phyloP scores from a whole-genome alignment of 805 yeast genomes.

The Scheffersomyces ergatensis region DNA sequence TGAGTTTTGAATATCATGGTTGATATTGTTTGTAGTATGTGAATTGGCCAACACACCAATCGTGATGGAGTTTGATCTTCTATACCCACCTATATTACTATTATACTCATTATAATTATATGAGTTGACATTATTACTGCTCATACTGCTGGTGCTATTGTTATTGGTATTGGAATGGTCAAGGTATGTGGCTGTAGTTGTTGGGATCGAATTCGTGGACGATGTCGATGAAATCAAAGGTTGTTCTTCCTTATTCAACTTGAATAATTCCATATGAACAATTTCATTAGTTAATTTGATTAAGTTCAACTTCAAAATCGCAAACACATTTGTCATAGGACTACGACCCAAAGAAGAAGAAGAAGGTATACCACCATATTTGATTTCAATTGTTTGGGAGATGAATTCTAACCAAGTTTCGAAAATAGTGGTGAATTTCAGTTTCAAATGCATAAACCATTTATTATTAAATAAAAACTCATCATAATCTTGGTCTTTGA shows the following conservation, averaged over 20 bases:
- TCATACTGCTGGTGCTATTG: no score
- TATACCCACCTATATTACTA: neutral
- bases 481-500: conserved; percentile 9
- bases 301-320: conserved; percentile 12
- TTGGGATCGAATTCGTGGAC: neutral
- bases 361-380: conserved; percentile 1
- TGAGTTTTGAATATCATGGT: conserved; percentile 1
- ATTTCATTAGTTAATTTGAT: conserved; percentile 9
- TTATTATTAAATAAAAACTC: conserved; percentile 21
- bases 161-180: neutral
- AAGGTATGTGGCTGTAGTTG: neutral
- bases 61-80: conserved; percentile 19
- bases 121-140: no score
- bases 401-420: conserved; percentile 22
- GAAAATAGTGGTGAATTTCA: conserved; percentile 19
- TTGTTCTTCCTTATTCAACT: conserved; percentile 4
- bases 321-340: conserved; percentile 10
- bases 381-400: conserved; percentile 1
- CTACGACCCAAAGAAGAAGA: neutral
- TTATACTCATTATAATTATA: neutral
- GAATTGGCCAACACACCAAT: conserved; percentile 11
- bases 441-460: conserved; percentile 23
- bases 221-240: neutral
- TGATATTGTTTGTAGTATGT: neutral
- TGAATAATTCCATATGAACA: conserved; percentile 1